Evolutionary conservation across 1,284 basidiomycete species (phyloP).

Genomic region (Apiotrichum brassicae): DNA sequence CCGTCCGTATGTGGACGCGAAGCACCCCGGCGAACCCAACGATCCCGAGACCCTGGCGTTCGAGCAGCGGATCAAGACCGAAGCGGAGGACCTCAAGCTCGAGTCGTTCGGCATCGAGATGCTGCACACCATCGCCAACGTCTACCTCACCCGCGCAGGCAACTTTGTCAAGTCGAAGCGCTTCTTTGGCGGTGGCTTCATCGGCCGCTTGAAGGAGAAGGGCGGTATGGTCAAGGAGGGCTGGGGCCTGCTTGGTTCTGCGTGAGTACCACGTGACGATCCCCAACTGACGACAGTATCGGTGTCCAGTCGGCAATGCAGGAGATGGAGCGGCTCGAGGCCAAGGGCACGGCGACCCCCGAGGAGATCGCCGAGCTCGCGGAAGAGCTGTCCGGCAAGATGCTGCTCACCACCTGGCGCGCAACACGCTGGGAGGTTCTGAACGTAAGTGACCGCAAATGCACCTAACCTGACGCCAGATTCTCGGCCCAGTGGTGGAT

Average conservation of each 20-base stretch:
- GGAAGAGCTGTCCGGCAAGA: constrained; percentile 92
- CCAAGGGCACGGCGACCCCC: constrained; percentile 71
- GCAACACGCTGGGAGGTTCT: constrained; percentile 88
- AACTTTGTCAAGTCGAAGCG: constrained; percentile 87
- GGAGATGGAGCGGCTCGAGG: constrained; percentile 87
- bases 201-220: constrained; percentile 91
- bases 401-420: constrained; percentile 90
- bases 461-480: constrained; percentile 23
- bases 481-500: constrained; percentile 62
- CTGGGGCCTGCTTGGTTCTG: constrained; percentile 87
- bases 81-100: constrained; percentile 93
- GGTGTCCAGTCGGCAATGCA: constrained; percentile 61
- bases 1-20: constrained; percentile 81
- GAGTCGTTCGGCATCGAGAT: constrained; percentile 98
- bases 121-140: constrained; percentile 64
- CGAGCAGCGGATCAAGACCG: constrained; percentile 67
- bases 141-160: constrained; percentile 89
- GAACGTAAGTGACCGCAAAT: constrained; percentile 53
- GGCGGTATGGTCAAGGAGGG: constrained; percentile 86
- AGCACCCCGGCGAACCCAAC: constrained; percentile 74
- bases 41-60: constrained; percentile 78
- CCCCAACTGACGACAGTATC: too few species aligned
- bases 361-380: constrained; percentile 82
- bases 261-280: too few species aligned
- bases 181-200: constrained; percentile 75